phyloP scores from a whole-genome alignment of 2,329 filamentous ascomycete genomes.

The Colletotrichum sp. region DNA sequence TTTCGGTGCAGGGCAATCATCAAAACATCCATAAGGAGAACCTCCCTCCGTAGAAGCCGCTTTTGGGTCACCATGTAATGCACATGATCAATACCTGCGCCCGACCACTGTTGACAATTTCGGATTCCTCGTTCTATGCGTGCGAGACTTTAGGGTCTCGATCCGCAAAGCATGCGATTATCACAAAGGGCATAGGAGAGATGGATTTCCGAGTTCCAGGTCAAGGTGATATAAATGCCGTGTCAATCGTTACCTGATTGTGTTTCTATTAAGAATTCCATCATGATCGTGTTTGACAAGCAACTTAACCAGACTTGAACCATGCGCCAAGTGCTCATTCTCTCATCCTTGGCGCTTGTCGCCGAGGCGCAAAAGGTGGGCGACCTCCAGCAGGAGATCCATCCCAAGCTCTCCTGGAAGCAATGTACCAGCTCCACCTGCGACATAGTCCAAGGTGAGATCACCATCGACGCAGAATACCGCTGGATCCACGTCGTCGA shows the following conservation, averaged over 20 bases:
- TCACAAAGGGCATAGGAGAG: accelerated
- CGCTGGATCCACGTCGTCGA: conserved; percentile 22
- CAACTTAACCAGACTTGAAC: accelerated
- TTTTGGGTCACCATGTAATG: neutral
- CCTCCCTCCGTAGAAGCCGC: neutral
- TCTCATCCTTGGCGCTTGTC: neutral
- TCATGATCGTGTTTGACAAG: accelerated
- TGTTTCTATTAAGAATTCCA: neutral
- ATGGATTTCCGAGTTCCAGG: accelerated
- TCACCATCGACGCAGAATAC: conserved; percentile 10
- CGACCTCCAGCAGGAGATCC: neutral
- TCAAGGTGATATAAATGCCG: too few relatives aligned
- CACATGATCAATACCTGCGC: neutral
- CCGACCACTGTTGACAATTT: neutral
- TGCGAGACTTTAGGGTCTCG: accelerated
- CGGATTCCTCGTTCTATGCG: accelerated
- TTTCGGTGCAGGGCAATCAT: neutral
- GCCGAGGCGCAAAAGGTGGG: conserved; percentile 1
- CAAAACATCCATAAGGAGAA: neutral
- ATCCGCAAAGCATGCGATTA: accelerated
- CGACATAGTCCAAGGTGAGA: neutral
- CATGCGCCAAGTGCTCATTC: neutral
- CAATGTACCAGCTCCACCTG: neutral
- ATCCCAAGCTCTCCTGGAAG: conserved; percentile 10
- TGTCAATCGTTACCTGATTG: accelerated